Base-by-base conservation (phyloP, 176 grass and related monocot species). In the Aegilops sharonensis region DNA sequence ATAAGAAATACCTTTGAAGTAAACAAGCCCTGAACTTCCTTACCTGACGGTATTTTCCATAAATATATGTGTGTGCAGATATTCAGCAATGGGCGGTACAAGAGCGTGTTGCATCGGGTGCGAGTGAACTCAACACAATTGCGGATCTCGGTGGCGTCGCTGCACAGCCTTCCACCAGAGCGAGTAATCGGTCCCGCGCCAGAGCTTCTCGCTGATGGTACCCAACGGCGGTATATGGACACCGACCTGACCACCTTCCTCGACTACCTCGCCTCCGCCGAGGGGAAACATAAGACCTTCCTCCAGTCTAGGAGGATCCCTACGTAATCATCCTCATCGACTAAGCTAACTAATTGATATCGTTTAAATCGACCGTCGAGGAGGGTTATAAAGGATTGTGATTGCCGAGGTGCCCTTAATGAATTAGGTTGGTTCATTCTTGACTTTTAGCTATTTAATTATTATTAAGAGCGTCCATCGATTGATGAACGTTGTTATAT, bases 161-260 rank as follows among this genome's bases (percentile, higher is more conserved):
- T 98, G 8, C 96, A 98, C 65, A 98, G 91, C 78, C 72, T 98
- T 39, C 81, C 91, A 48, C 4, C 81, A 24, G 86, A 93, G 14
- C 75, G 85, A 25, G 71, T 86, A 25, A 65, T 98, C 11, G 66
- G 86, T 0, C 88, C 96, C 3, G 87, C 96, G 48, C 20, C 88
- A 1, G 93, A 93, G 75, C 90, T 98, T 0, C 60, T 95, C 14
- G 68, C 66, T 0, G 80, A 65, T 0, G 70, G 59, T 9, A 72
- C 21, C 43, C 90, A 78, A 13, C 84, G 52, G n/a, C 86, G 60
- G 8, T 98, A 94, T 66, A 88, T 87, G 91, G 88, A 98, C 86
- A 95, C 96, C 1, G 93, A 95, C 89, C 86, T 98, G 77, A 78
- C 93, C 40, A 81, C 91, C 32, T 98, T 98, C 86, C 84, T 98